Percentiles rank a stretch among this genome's conserved stretches.
Evolutionary conservation across 345 rosid genomes (phyloP).

Genomic region (Turritis glabra): DNA sequence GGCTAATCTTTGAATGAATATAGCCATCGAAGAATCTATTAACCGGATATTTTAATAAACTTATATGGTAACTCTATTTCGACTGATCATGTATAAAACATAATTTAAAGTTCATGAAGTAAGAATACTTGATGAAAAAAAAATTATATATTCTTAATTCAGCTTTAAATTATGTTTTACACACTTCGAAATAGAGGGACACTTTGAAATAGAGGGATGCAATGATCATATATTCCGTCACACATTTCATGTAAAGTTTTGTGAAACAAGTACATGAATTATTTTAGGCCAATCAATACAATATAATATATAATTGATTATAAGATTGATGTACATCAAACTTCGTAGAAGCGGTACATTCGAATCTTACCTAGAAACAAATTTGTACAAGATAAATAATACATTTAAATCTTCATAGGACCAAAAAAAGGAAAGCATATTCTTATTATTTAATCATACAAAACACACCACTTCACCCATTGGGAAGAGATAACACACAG

Average conservation of each 20-base stretch:
- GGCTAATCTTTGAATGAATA: no score
- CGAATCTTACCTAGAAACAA: background rate
- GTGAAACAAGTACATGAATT: background rate
- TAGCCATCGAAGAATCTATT: no score
- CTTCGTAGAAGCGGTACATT: background rate
- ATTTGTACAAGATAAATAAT: background rate
- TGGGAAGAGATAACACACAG: background rate
- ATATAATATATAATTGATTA: background rate
- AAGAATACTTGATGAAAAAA: no score
- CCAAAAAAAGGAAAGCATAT: background rate
- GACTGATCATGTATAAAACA: no score
- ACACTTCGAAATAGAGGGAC: no score
- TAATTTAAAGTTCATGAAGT: no score
- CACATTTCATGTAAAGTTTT: background rate
- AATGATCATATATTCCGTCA: no score
- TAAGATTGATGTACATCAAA: constrained; percentile 12
- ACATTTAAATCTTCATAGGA: background rate
- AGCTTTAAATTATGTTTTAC: no score
- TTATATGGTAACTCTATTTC: no score
- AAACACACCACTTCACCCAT: constrained; percentile 8
- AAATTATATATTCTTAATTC: no score
- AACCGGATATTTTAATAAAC: no score
- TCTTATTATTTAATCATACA: constrained; percentile 17
- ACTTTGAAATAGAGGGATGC: no score
- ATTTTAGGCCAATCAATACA: background rate